These are phyloP conservation scores for Monilinia polystroma DNA, from an alignment of 2,329 filamentous ascomycete genomes.

Conservation along the genomic window DNA sequence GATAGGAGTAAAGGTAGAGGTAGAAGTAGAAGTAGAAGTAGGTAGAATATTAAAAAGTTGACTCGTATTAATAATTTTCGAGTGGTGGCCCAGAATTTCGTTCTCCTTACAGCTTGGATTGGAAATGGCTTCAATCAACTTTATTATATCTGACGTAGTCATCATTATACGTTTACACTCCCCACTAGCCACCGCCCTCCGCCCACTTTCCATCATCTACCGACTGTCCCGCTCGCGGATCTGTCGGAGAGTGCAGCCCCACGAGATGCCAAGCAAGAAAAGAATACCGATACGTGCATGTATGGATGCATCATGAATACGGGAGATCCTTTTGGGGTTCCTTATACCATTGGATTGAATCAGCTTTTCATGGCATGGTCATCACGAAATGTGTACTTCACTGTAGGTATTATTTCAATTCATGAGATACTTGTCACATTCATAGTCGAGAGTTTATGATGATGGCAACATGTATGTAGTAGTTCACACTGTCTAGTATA, in stretches of 20 bases:
- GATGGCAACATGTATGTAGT: background rate
- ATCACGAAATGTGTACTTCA: background rate
- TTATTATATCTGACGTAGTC: slow-evolving; percentile 1
- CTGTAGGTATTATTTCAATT: background rate
- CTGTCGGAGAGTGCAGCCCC: background rate
- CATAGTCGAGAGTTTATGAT: too few relatives aligned
- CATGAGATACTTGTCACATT: background rate
- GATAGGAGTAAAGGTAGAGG: too few relatives aligned
- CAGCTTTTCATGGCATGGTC: background rate
- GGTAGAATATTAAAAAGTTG: background rate
- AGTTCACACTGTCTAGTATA: background rate
- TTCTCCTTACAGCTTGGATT: too few relatives aligned
- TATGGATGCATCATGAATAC: too few relatives aligned
- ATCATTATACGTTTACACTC: background rate
- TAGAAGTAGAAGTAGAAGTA: background rate
- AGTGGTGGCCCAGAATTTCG: too few relatives aligned
- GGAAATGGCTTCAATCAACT: too few relatives aligned
- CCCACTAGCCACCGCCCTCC: background rate
- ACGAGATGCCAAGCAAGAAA: background rate
- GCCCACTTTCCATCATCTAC: background rate
- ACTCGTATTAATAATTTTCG: slow-evolving; percentile 1
- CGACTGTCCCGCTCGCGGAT: background rate
- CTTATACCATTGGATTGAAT: too few relatives aligned
- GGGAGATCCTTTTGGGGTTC: too few relatives aligned
- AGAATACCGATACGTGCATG: too few relatives aligned